These are phyloP conservation scores for Lodderomyces metapsilosis DNA, from an alignment of 1,139 yeast species.

Conservation along the genomic window DNA sequence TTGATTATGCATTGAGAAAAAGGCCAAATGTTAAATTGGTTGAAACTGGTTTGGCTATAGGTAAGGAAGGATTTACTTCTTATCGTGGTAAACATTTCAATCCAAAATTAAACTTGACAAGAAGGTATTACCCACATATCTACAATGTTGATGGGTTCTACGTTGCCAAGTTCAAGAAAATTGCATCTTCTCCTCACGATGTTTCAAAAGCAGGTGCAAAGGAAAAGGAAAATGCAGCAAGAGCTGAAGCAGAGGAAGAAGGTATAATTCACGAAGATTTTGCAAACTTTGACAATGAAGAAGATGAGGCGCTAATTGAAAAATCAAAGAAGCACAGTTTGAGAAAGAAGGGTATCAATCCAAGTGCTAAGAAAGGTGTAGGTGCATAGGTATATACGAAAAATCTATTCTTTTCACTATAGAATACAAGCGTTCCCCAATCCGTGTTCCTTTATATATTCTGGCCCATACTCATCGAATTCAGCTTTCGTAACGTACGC, in stretches of 20 bases:
- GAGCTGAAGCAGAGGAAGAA: constrained; percentile 77
- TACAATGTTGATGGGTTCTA: constrained; percentile 98
- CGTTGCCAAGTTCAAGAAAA: constrained; percentile 94
- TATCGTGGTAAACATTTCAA: constrained; percentile 92
- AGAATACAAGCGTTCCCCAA: constrained; percentile 58
- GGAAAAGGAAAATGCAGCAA: constrained; percentile 79
- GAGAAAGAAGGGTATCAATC: constrained; percentile 81
- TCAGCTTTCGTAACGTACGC: constrained; percentile 65
- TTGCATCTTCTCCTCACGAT: constrained; percentile 81
- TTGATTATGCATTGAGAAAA: constrained; percentile 94
- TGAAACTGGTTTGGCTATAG: constrained; percentile 90
- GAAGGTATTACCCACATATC: constrained; percentile 97
- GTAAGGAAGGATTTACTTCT: constrained; percentile 92
- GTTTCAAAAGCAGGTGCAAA: constrained; percentile 84
- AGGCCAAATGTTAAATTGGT: constrained; percentile 96
- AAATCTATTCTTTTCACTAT: no score
- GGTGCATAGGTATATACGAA: background rate
- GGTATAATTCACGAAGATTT: constrained; percentile 85
- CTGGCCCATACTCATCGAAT: constrained; percentile 86
- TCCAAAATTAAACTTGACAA: constrained; percentile 71
- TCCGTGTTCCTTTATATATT: constrained; percentile 84
- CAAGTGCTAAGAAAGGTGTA: constrained; percentile 34
- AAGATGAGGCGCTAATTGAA: constrained; percentile 73
- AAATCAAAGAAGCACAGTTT: constrained; percentile 69
- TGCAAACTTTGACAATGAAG: constrained; percentile 74